A percentile compares a stretch with the other conserved stretches of the same genome.
These are phyloP conservation scores for Globisporangium viniferum DNA, from an alignment of 352 stramenopile species.

Conservation along the genomic window DNA sequence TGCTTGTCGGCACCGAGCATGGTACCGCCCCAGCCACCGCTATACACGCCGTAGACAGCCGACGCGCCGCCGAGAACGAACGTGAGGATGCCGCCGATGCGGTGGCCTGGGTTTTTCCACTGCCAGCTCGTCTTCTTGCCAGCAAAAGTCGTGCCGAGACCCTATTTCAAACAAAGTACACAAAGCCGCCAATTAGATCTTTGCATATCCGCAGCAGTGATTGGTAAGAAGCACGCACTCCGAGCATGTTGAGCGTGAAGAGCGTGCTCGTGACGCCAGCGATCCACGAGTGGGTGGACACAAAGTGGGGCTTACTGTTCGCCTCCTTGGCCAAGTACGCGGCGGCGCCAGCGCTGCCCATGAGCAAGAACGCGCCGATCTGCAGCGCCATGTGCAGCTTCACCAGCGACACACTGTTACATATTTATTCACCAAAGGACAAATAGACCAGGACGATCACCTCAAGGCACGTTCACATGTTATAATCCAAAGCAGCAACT, in stretches of 20 bases:
- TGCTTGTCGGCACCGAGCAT: conserved; percentile 49
- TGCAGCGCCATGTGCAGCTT: conserved; percentile 58
- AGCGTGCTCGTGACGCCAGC: conserved; percentile 38
- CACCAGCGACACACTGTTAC: conserved; percentile 26
- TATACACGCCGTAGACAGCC: conserved; percentile 53
- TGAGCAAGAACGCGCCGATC: conserved; percentile 41
- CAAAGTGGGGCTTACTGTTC: conserved; percentile 60
- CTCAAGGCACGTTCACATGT: too few relatives aligned
- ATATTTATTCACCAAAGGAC: conserved; percentile 5
- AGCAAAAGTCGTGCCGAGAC: conserved; percentile 47
- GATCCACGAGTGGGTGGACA: conserved; percentile 73
- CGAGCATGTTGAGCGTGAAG: conserved; percentile 55
- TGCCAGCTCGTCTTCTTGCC: conserved; percentile 66
- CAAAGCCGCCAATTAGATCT: neutral
- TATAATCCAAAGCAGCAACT: neutral
- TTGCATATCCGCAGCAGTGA: neutral
- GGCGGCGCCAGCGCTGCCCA: conserved; percentile 35
- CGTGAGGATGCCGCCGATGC: conserved; percentile 47
- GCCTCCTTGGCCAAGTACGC: conserved; percentile 62
- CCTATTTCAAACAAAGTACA: conserved; percentile 22
- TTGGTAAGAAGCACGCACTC: conserved; percentile 23
- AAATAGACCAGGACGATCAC: neutral
- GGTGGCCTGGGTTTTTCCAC: conserved; percentile 68
- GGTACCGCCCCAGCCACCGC: conserved; percentile 41
- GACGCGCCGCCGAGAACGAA: conserved; percentile 44